Base-by-base conservation (phyloP, 129 eudicot species). In the Tagetes patula region DNA sequence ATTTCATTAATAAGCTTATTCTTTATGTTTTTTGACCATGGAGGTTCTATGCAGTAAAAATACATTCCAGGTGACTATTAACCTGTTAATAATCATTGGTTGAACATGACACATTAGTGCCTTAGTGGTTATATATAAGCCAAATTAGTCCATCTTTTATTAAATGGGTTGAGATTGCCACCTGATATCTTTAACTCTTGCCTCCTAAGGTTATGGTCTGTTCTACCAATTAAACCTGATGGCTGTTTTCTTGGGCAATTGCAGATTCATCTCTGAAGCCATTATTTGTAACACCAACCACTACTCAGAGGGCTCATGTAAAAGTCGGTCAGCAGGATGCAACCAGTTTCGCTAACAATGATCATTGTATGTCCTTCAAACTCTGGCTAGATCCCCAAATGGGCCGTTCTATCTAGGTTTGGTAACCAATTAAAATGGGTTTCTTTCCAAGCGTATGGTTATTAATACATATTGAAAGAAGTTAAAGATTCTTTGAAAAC, bases 211-310 rank as follows among this genome's bases (percentile, higher is more conserved):
- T 39, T 39, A 39, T 39, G 41, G 41, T 39, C 41, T 39, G 41
- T 39, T 39, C 41, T 39, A 39, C 41, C 41, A 39, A 39, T 39
- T 2, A 39, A 48, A 38, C 7, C n/a, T 49, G 52, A 65, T 49
- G 6, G 55, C 1, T 75, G 4, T 37, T 8, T 47, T n/a, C 12
- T 47, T 13, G 5, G 46, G 41, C 34, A 34, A 33, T 12, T 46
- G 70, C 43, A 77, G 81, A 27, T 69, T 38, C 52, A 3, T 46
- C 70, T 36, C 33, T 76, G 41, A 69, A 69, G 9, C 34, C 62
- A 0, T 59, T 76, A 46, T 69, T 68, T 56, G 12, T 32, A 46
- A 46, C 74, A 69, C 64, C 75, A 27, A 50, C 36, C 14, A 38
- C 70, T 20, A 8, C 67, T 37, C 37, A 43, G 66, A 58, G 2